Percentiles rank a stretch among this genome's conserved stretches.
phyloP scores from a whole-genome alignment of 1,139 yeast genomes.

The Suhomyces atakaporum region DNA sequence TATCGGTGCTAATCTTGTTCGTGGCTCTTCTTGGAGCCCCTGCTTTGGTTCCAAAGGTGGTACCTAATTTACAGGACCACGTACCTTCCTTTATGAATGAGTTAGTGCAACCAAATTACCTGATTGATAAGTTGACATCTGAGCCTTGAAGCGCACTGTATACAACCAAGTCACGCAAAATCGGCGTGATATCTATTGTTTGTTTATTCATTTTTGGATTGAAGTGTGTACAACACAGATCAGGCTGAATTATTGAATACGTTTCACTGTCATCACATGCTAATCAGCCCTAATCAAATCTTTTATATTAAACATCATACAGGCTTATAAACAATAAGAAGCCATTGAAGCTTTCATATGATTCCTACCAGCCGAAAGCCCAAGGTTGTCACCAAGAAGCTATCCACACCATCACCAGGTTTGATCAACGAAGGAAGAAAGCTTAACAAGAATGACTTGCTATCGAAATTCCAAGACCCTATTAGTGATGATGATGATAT shows the following conservation, averaged over 20 bases:
- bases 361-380: slow-evolving; percentile 16
- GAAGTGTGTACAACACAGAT: background rate
- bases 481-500: slow-evolving; percentile 31
- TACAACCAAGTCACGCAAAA: background rate
- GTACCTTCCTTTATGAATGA: slow-evolving; percentile 30
- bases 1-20: slow-evolving; percentile 19
- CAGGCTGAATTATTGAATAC: background rate
- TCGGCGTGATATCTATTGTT: slow-evolving; percentile 4
- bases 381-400: slow-evolving; percentile 11
- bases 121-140: background rate
- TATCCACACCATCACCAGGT: slow-evolving; percentile 18
- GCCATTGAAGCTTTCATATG: slow-evolving; percentile 8
- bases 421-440: slow-evolving; percentile 8
- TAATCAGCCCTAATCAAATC: background rate
- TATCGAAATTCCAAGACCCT: slow-evolving; percentile 18
- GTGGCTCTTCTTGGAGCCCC: slow-evolving; percentile 27
- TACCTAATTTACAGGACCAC: slow-evolving; percentile 20
- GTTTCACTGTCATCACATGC: background rate
- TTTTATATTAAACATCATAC: background rate
- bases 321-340: background rate
- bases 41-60: slow-evolving; percentile 23
- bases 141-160: background rate
- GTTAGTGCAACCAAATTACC: slow-evolving; percentile 53
- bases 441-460: slow-evolving; percentile 15
- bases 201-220: slow-evolving; percentile 1